phyloP scores from a whole-genome alignment of 2,329 filamentous ascomycete species.

The Diplodia sapinea region DNA sequence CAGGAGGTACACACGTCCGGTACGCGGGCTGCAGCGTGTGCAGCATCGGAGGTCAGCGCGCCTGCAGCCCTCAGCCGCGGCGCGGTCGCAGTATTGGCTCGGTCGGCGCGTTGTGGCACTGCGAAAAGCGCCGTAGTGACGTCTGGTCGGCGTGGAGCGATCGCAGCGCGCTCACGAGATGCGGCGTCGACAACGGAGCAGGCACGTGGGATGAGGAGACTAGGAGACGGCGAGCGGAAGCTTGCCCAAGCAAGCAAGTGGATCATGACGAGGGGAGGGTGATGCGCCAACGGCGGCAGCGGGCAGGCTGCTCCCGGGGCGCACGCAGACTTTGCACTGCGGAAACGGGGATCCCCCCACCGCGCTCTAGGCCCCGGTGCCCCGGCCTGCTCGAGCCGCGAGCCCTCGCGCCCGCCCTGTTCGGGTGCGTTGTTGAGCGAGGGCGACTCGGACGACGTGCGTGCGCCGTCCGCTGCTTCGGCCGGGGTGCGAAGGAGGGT shows the following conservation, averaged over 20 bases:
- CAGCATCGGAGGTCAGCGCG: constrained; percentile 21
- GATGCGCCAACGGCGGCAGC: constrained; percentile 29
- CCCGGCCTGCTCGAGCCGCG: not conserved
- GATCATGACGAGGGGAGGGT: constrained; percentile 9
- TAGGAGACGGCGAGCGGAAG: constrained; percentile 11
- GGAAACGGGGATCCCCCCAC: constrained; percentile 22
- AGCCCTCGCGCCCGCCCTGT: not conserved
- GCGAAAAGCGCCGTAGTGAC: constrained; percentile 11
- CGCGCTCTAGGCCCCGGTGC: constrained; percentile 21
- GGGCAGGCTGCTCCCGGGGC: constrained; percentile 20
- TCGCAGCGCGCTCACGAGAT: constrained; percentile 23
- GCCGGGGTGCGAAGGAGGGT: constrained; percentile 5
- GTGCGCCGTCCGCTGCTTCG: constrained; percentile 8
- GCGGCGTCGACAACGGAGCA: not conserved
- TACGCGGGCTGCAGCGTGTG: not conserved
- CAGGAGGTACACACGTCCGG: not conserved
- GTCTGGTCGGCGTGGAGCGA: constrained; percentile 9
- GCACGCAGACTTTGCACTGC: constrained; percentile 13
- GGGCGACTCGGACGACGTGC: not conserved
- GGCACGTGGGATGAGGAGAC: constrained; percentile 24
- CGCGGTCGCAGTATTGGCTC: constrained; percentile 5
- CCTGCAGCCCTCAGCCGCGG: constrained; percentile 12
- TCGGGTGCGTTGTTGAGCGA: not conserved
- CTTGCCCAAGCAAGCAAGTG: constrained; percentile 23
- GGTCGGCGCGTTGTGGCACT: constrained; percentile 6